Conservation (phyloP, 1,139 yeast genomes). For the Candida dubliniensis region DNA sequence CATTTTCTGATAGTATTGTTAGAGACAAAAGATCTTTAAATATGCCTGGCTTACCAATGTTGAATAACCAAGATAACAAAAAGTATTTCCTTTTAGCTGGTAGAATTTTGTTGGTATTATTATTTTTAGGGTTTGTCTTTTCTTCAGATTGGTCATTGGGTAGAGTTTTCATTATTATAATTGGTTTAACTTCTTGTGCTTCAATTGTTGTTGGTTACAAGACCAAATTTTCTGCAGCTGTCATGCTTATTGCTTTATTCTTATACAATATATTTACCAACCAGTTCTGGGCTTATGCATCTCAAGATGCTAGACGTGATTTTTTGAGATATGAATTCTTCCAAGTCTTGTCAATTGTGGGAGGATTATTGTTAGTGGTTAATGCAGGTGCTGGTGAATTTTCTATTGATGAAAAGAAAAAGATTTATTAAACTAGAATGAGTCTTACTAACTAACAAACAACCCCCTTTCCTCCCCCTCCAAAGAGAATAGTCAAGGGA, state of each 20-base stretch:
- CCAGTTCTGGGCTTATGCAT: constrained; percentile 82
- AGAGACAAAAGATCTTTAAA: constrained; percentile 68
- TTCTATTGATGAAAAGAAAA: constrained; percentile 94
- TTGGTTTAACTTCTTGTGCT: constrained; percentile 71
- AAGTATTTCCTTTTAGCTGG: constrained; percentile 89
- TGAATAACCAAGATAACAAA: constrained; percentile 78
- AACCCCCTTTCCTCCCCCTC: too few species aligned
- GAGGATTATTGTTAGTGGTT: constrained; percentile 87
- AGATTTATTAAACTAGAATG: constrained; percentile 57
- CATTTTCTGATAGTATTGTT: constrained; percentile 85
- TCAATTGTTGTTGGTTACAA: constrained; percentile 91
- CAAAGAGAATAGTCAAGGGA: too few species aligned
- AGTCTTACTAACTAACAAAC: not conserved
- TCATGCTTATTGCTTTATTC: constrained; percentile 71
- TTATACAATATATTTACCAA: constrained; percentile 78
- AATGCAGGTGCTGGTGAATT: constrained; percentile 97
- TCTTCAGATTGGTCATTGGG: constrained; percentile 73
- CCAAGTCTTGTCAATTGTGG: constrained; percentile 93
- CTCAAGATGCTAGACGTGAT: constrained; percentile 79
- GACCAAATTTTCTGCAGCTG: constrained; percentile 84
- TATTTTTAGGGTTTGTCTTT: constrained; percentile 84
- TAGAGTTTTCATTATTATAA: constrained; percentile 61
- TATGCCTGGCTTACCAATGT: constrained; percentile 90
- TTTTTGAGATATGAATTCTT: constrained; percentile 89
- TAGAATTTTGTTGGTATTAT: constrained; percentile 77